Evolutionary conservation across 805 yeast genomes (phyloP).

Genomic region (Yamadazyma endophytica): DNA sequence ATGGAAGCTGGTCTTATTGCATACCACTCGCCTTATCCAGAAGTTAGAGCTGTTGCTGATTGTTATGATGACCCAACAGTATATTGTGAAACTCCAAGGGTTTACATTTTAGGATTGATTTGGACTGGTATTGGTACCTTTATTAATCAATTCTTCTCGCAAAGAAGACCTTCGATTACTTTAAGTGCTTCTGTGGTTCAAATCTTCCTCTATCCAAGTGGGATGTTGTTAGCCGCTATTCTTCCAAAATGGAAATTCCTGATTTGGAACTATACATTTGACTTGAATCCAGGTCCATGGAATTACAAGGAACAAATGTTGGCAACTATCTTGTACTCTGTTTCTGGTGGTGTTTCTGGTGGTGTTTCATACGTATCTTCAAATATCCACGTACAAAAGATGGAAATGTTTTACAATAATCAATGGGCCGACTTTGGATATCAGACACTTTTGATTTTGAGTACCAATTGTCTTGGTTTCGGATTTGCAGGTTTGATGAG

Average conservation of each 20-base stretch:
- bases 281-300: slow-evolving; percentile 59
- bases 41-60: slow-evolving; percentile 62
- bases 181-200: slow-evolving; percentile 43
- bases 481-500: slow-evolving; percentile 29
- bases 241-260: slow-evolving; percentile 40
- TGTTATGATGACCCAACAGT: slow-evolving; percentile 48
- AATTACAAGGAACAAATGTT: slow-evolving; percentile 59
- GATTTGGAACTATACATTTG: slow-evolving; percentile 13
- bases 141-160: slow-evolving; percentile 53
- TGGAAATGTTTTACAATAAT: slow-evolving; percentile 17
- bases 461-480: slow-evolving; percentile 24
- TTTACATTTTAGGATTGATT: slow-evolving; percentile 49
- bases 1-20: slow-evolving; percentile 41
- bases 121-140: slow-evolving; percentile 53
- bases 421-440: slow-evolving; percentile 28
- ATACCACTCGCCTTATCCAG: slow-evolving; percentile 57
- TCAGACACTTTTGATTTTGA: slow-evolving; percentile 20
- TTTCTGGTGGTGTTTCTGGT: slow-evolving; percentile 12
- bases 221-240: slow-evolving; percentile 30
- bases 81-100: slow-evolving; percentile 52
- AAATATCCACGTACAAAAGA: slow-evolving; percentile 24
- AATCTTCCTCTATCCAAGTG: slow-evolving; percentile 43
- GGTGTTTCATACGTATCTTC: slow-evolving; percentile 22
- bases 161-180: slow-evolving; percentile 49
- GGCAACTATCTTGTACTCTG: slow-evolving; percentile 38